phyloP scores from a whole-genome alignment of 495 filamentous ascomycete species.

The Sordaria brevicollis region DNA sequence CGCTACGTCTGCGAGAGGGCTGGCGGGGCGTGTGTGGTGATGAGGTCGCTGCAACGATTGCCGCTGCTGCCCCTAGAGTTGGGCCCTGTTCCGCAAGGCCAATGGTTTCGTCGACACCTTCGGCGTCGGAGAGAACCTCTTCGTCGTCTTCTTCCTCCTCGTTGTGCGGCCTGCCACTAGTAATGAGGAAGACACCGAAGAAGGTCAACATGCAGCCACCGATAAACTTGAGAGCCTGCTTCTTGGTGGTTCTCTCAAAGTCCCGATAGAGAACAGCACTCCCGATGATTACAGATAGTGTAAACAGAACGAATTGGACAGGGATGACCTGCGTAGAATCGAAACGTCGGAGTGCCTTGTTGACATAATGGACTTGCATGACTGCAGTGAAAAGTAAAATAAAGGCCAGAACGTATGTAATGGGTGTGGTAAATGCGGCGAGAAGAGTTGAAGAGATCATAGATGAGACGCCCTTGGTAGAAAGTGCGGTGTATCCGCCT shows the following conservation, averaged over 20 bases:
- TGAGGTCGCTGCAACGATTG: background rate
- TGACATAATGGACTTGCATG: slow-evolving; percentile 93
- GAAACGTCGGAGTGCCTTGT: slow-evolving; percentile 88
- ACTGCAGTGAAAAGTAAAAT: slow-evolving; percentile 75
- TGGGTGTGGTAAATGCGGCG: slow-evolving; percentile 77
- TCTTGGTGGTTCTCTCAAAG: slow-evolving; percentile 66
- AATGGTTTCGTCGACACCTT: slow-evolving; percentile 43
- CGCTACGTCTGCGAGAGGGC: slow-evolving; percentile 9
- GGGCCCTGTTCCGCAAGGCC: slow-evolving; percentile 30
- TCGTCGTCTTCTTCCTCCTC: slow-evolving; percentile 40
- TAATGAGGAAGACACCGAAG: slow-evolving; percentile 88
- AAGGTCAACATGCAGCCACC: slow-evolving; percentile 88
- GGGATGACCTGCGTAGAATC: slow-evolving; percentile 96
- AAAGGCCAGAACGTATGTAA: slow-evolving; percentile 74
- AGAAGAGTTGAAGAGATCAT: slow-evolving; percentile 83
- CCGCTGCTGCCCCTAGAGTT: background rate
- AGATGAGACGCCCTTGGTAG: slow-evolving; percentile 93
- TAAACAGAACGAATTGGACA: slow-evolving; percentile 94
- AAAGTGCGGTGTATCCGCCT: slow-evolving; percentile 91
- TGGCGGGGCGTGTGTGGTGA: slow-evolving; percentile 4
- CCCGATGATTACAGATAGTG: slow-evolving; percentile 86
- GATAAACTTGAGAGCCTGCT: slow-evolving; percentile 70
- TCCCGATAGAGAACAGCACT: slow-evolving; percentile 89
- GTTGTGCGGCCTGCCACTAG: slow-evolving; percentile 46
- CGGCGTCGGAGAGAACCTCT: slow-evolving; percentile 42